Conservation (phyloP, 768 basidiomycete genomes). For the Hygrocybe punicea region DNA sequence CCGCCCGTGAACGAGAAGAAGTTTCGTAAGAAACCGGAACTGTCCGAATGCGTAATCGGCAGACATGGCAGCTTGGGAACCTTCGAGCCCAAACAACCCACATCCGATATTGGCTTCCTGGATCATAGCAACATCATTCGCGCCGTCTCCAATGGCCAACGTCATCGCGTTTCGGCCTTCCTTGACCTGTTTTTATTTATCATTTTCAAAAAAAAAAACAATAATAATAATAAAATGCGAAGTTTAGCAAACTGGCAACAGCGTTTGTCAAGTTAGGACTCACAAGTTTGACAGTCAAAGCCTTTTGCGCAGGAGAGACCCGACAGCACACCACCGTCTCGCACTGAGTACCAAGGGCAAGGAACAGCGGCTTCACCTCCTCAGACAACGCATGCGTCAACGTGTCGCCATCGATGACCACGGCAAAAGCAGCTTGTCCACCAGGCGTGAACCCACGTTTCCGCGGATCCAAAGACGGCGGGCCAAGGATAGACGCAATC, state of each 20-base stretch:
- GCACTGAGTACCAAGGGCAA: constrained; percentile 92
- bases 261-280: no score
- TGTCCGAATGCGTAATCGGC: constrained; percentile 98
- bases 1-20: constrained; percentile 89
- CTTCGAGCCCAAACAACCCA: constrained; percentile 89
- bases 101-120: constrained; percentile 99
- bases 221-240: constrained; percentile 4
- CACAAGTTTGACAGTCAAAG: constrained; percentile 91
- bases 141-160: constrained; percentile 92
- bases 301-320: constrained; percentile 96
- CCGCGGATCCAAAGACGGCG: constrained; percentile 57
- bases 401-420: constrained; percentile 96
- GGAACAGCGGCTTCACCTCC: constrained; percentile 78
- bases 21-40: constrained; percentile 88
- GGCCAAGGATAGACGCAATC: constrained; percentile 82
- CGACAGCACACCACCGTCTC: constrained; percentile 98
- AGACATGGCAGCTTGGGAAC: constrained; percentile 98
- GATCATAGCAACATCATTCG: constrained; percentile 99
- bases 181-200: constrained; percentile 61
- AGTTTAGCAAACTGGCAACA: no score
- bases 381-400: constrained; percentile 74
- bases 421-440: constrained; percentile 76
- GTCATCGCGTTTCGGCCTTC: constrained; percentile 96
- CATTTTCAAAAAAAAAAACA: constrained; percentile 4
- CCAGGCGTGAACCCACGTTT: constrained; percentile 67